Evolutionary conservation across 768 basidiomycete species (phyloP).

Genomic region (Solioccasus polychromus): DNA sequence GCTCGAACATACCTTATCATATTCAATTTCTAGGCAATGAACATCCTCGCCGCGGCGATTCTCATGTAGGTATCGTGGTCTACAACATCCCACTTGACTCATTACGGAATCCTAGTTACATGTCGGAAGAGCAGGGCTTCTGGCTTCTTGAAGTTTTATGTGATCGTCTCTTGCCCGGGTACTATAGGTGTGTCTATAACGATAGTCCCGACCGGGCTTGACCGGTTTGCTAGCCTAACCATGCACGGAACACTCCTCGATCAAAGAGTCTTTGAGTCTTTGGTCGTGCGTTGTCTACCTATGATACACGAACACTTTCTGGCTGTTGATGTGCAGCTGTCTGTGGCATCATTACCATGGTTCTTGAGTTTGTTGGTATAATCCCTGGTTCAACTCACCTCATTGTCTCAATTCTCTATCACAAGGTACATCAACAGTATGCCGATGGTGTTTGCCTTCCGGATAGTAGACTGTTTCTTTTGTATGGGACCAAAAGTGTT

Average conservation of each 20-base stretch:
- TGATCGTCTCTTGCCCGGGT: constrained; percentile 93
- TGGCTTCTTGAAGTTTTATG: constrained; percentile 96
- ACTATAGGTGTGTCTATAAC: constrained; percentile 69
- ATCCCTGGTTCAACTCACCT: constrained; percentile 12
- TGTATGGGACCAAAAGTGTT: constrained; percentile 99
- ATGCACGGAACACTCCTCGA: constrained; percentile 99
- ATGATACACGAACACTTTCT: constrained; percentile 94
- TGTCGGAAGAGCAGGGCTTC: constrained; percentile 99
- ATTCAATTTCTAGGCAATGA: constrained; percentile 72
- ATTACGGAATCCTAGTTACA: constrained; percentile 59
- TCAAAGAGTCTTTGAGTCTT: constrained; percentile 94
- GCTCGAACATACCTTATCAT: not conserved
- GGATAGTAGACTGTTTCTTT: constrained; percentile 96
- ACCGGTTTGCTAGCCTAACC: constrained; percentile 61
- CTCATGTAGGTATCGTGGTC: constrained; percentile 59
- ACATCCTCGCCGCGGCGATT: constrained; percentile 94
- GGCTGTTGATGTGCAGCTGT: constrained; percentile 90
- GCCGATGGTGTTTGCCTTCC: constrained; percentile 97
- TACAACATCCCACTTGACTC: constrained; percentile 5
- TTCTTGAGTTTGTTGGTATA: constrained; percentile 88
- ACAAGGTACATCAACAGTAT: constrained; percentile 85
- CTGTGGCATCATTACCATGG: constrained; percentile 96
- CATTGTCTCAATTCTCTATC: constrained; percentile 4
- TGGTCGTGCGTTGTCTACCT: constrained; percentile 85
- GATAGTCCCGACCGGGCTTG: not conserved